Percentiles rank a stretch among this genome's conserved stretches.
Conservation (phyloP, 1,284 basidiomycete species). For the Thecaphora frezii region DNA sequence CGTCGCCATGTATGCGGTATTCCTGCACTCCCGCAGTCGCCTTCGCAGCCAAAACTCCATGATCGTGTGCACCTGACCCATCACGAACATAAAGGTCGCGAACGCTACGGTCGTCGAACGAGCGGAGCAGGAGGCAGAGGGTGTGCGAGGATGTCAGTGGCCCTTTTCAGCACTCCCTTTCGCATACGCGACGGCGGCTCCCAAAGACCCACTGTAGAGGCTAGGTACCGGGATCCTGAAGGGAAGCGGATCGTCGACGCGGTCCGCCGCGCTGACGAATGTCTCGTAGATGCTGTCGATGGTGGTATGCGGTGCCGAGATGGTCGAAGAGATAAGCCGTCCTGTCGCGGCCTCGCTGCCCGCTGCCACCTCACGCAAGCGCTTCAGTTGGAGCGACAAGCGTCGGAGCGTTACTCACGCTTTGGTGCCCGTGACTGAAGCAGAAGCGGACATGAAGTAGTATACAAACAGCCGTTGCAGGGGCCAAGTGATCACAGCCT, state of each 20-base stretch:
- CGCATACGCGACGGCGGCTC: no score
- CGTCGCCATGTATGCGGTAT: slow-evolving; percentile 48
- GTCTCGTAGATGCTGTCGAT: slow-evolving; percentile 15
- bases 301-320: no score
- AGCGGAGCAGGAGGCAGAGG: slow-evolving; percentile 4
- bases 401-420: slow-evolving; percentile 5
- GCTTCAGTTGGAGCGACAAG: background rate
- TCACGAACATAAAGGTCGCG: slow-evolving; percentile 52
- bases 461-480: slow-evolving; percentile 46
- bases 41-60: slow-evolving; percentile 51
- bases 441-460: slow-evolving; percentile 47
- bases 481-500: slow-evolving; percentile 45
- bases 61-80: slow-evolving; percentile 49
- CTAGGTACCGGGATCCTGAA: slow-evolving; percentile 37
- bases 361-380: no score
- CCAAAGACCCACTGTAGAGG: slow-evolving; percentile 22
- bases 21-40: slow-evolving; percentile 39
- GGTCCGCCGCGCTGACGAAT: slow-evolving; percentile 31
- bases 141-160: no score
- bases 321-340: slow-evolving; percentile 3
- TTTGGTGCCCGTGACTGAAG: slow-evolving; percentile 31
- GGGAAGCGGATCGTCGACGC: slow-evolving; percentile 19
- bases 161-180: no score
- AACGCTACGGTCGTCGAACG: slow-evolving; percentile 31
- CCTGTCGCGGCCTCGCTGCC: background rate